phyloP scores from a whole-genome alignment of 768 basidiomycete species.

The Leucocoprinus leucothites region DNA sequence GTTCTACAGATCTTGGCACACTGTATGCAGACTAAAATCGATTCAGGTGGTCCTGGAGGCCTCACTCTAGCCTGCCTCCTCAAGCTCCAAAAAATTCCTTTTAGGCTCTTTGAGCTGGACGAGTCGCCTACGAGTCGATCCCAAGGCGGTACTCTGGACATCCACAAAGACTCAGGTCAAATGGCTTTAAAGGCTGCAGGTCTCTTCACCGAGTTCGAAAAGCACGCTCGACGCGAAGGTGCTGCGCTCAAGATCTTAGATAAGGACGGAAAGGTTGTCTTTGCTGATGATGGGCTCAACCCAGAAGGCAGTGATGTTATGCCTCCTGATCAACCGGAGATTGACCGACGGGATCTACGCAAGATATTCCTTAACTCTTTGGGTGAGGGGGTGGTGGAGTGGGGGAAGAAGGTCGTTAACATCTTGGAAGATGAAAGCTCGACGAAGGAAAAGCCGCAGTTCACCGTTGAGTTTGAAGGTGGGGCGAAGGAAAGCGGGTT shows the following conservation, averaged over 20 bases:
- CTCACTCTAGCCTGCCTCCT: conserved; percentile 26
- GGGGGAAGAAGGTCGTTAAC: conserved; percentile 18
- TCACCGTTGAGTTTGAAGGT: conserved; percentile 14
- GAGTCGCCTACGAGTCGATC: conserved; percentile 15
- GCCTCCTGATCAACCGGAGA: conserved; percentile 19
- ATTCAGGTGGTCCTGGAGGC: conserved; percentile 22
- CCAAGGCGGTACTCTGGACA: conserved; percentile 27
- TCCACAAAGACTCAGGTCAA: conserved; percentile 23
- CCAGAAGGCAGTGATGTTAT: neutral
- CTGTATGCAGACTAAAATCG: no score
- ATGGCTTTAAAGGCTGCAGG: conserved; percentile 22
- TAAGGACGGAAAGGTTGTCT: conserved; percentile 11
- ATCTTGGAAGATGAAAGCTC: conserved; percentile 2
- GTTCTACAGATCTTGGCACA: no score
- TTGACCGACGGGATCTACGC: conserved; percentile 22
- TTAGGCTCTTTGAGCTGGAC: conserved; percentile 23
- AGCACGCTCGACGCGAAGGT: conserved; percentile 17
- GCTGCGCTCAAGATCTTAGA: conserved; percentile 17
- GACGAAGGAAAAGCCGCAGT: conserved; percentile 10
- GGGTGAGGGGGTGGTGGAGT: conserved; percentile 17
- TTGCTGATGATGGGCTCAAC: conserved; percentile 9
- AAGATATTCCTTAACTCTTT: conserved; percentile 24
- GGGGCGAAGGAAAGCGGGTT: conserved; percentile 13
- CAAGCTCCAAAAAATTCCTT: conserved; percentile 11
- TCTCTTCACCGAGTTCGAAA: conserved; percentile 21